A percentile compares a stretch with the other conserved stretches of the same genome.
Conservation (phyloP, 2,329 filamentous ascomycete species). For the Bipolaris bicolor region DNA sequence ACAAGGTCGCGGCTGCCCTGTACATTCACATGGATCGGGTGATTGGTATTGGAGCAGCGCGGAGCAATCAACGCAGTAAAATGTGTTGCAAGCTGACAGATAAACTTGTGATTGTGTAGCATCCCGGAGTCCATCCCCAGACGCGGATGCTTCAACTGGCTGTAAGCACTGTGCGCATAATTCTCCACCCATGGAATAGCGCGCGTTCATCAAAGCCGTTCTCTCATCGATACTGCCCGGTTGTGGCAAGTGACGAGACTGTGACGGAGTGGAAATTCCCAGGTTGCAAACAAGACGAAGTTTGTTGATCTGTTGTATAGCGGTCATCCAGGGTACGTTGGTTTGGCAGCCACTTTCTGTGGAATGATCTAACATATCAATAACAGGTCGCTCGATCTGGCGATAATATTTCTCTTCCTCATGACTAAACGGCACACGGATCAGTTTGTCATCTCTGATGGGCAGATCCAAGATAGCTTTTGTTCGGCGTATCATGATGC, state of each 20-base stretch:
- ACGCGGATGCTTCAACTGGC: background rate
- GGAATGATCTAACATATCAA: background rate
- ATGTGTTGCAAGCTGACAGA: constrained; percentile 2
- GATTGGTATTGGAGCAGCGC: background rate
- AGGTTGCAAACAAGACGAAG: constrained; percentile 57
- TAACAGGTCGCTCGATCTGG: background rate
- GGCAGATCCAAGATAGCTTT: constrained; percentile 52
- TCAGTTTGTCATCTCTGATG: constrained; percentile 33
- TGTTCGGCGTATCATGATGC: constrained; percentile 51
- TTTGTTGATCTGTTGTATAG: constrained; percentile 55
- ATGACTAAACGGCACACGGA: background rate
- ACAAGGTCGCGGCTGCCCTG: background rate
- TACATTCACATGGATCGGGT: background rate
- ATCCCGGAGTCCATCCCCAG: background rate
- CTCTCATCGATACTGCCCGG: background rate
- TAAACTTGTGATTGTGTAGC: background rate
- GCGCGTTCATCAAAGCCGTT: constrained; percentile 1
- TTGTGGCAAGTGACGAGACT: background rate
- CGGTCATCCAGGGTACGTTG: constrained; percentile 14
- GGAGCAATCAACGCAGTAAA: constrained; percentile 1
- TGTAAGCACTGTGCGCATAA: background rate
- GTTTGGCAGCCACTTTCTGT: background rate
- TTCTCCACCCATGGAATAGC: constrained; percentile 4
- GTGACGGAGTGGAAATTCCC: constrained; percentile 32
- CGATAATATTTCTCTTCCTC: constrained; percentile 1